phyloP scores from a whole-genome alignment of 2,329 filamentous ascomycete genomes.

The Hymenoscyphus linearis region DNA sequence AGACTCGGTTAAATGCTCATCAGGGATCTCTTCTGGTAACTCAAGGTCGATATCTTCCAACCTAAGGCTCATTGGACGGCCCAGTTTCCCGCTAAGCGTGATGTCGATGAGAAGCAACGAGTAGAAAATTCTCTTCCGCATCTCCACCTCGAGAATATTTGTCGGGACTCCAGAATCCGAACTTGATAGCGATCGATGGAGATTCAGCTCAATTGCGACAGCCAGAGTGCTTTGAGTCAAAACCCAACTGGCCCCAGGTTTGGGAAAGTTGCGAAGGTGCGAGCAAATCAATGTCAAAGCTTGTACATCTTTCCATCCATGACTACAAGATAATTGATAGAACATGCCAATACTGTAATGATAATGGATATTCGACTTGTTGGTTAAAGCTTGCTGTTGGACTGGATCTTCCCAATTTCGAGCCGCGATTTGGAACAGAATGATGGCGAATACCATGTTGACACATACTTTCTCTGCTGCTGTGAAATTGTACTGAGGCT shows the following conservation, averaged over 20 bases:
- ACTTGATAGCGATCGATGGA: constrained; percentile 65
- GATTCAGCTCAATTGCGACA: constrained; percentile 66
- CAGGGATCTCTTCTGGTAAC: constrained; percentile 65
- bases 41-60: constrained; percentile 75
- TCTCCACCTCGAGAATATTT: constrained; percentile 62
- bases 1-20: constrained; percentile 61
- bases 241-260: constrained; percentile 69
- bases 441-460: constrained; percentile 74
- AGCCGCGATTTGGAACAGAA: constrained; percentile 72
- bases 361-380: constrained; percentile 70
- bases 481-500: constrained; percentile 56
- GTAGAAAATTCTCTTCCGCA: constrained; percentile 78
- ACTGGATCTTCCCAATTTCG: constrained; percentile 56
- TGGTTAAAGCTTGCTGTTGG: constrained; percentile 50
- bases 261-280: constrained; percentile 72
- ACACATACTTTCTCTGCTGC: constrained; percentile 63
- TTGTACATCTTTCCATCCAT: constrained; percentile 63
- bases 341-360: constrained; percentile 68
- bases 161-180: constrained; percentile 42
- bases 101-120: constrained; percentile 60
- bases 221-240: constrained; percentile 60
- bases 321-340: constrained; percentile 56
- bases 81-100: constrained; percentile 69
- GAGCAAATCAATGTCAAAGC: constrained; percentile 66
- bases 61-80: constrained; percentile 69